A percentile compares a stretch with the other conserved stretches of the same genome.
Conservation (phyloP, 164 flowering plant genomes). For the Taxillus chinensis region DNA sequence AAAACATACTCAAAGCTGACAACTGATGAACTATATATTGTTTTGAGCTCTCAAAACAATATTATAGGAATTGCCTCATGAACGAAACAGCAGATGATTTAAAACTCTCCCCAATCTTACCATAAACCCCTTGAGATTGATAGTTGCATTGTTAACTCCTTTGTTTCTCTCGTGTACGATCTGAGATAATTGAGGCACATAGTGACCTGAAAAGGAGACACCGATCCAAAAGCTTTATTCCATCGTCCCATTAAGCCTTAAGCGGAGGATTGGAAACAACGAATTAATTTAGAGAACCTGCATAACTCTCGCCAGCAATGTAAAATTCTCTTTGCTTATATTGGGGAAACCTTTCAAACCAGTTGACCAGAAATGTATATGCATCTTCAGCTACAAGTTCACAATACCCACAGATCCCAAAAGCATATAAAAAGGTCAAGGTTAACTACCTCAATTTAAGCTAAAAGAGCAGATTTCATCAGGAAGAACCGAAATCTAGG, state of each 20-base stretch:
- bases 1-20: no score
- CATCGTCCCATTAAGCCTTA: background rate
- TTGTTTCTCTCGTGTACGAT: constrained; percentile 56
- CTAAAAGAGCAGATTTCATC: background rate
- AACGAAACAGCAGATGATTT: background rate
- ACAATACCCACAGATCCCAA: constrained; percentile 21
- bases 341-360: constrained; percentile 94
- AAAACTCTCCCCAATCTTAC: constrained; percentile 21
- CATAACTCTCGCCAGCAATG: constrained; percentile 98
- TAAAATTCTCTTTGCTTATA: constrained; percentile 88
- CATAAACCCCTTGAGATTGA: constrained; percentile 88
- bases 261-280: background rate
- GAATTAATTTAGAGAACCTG: constrained; percentile 33
- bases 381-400: constrained; percentile 78
- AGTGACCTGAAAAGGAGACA: constrained; percentile 61
- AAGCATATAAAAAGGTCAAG: constrained; percentile 8
- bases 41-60: no score
- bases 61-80: no score
- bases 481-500: background rate
- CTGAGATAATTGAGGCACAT: constrained; percentile 89
- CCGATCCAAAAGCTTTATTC: background rate
- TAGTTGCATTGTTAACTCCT: constrained; percentile 50
- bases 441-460: constrained; percentile 1
- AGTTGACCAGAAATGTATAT: constrained; percentile 69
- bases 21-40: no score